Evolutionary conservation across 192 early-diverging fungal genomes (phyloP), one percentile per base, ranked within the genome.

Genomic region (Entomortierella beljakovae): DNA sequence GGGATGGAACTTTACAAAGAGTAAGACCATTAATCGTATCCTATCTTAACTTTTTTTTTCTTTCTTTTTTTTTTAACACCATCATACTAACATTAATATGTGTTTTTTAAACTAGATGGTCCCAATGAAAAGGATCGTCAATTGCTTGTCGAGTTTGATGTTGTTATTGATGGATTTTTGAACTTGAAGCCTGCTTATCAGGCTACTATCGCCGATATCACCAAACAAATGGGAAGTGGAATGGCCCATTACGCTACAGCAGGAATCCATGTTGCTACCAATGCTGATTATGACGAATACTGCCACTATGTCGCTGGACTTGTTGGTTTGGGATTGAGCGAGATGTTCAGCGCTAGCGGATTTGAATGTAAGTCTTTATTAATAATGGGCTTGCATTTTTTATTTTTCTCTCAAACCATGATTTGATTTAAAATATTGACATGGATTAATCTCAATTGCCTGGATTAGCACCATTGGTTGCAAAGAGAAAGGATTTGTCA

Each of bases 231-330:
- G 98, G 98, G 96, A 22, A 79, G 92, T 23, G 98, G 98, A 0
- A 99, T 99, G 97, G 93, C 96, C 42, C 92, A 96, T 56, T 95
- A 92, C 85, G 90, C 88, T 40, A 84, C 72, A 28, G 82, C 86
- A 34, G 84, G 87, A 29, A 83, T 82, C 37, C 68, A 81, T 26
- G 87, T 94, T n/a, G 74, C 82, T 7, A 95, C 93, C 20, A 80
- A 90, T 38, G 91, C 88, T 32, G 94, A 98, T 82, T 99, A 95
- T 87, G 92, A 99, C 82, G 88, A 95, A 55, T 99, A 99, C 86
- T 97, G 94, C 61, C 93, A 99, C 80, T 99, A 98, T 80, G 97
- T 98, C 15, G 97, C 98, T 20, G 97, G 98, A 29, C 88, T 99
- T 15, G 96, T 98, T 46, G 97, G 98, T 4, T 84, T 94, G 66